Evolutionary conservation across 805 yeast species (phyloP), one percentile per base, ranked within the genome.

Genomic region (Saccharomycopsis vini): DNA sequence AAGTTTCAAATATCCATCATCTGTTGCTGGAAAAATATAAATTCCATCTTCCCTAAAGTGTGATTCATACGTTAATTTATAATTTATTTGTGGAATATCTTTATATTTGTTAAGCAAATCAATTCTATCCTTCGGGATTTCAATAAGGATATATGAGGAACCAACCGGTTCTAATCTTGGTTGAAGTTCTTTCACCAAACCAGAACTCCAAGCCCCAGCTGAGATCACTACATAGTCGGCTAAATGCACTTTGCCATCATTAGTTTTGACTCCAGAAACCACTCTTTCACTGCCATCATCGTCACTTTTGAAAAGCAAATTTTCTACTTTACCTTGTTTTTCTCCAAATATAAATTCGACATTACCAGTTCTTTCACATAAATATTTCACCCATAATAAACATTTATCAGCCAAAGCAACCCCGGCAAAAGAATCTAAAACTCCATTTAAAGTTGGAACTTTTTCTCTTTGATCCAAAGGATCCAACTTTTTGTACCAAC

Each of bases 161-260:
- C 56, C 5, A 60, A 56, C 5, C 60, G 64, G 41, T 60, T 62
- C 15, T 54, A 49, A 18, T 47, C 56, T 33, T 52, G 54, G 31
- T 39, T 31, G 4, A 58, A 40, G 20, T 20, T 40, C 56, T 39
- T 57, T 61, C 24, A 60, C 53, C 4, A 61, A 44, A 13, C 46
- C 40, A 3, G 58, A 53, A 3, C 60, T 51, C 64, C 64, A 61
- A 13, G 62, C 59, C 9, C 66, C 66, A 40, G 58, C 52, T 22
- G 52, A 52, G n/a, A 60, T 44, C 15, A 61, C 57, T 2, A 52
- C 54, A 24, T 58, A 44, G 20, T 54, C 58, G 9, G 62, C 54
- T 29, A 19, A 22, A 43, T 60, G 62, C 0, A 16, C 23, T 6
- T 46, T 49, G 1, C 59, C 63, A 47, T 60, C 63, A 39, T 52